phyloP scores from a whole-genome alignment of 2,329 filamentous ascomycete species.

The Juglanconis juglandina region DNA sequence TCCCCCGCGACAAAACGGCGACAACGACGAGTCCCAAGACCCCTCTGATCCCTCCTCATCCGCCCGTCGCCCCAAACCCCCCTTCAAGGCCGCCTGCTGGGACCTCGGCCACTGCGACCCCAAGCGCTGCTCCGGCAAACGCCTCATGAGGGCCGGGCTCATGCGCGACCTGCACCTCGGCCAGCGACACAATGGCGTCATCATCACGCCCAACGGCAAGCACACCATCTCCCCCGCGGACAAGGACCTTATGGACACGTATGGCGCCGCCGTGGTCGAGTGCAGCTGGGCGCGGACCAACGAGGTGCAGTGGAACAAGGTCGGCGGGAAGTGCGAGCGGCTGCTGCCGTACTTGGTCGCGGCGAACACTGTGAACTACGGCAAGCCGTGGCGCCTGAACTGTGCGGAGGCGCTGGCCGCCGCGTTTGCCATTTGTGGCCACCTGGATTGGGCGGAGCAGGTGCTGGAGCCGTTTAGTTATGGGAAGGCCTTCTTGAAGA shows the following conservation, averaged over 20 bases:
- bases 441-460: constrained; percentile 83
- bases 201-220: constrained; percentile 94
- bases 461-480: constrained; percentile 84
- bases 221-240: constrained; percentile 80
- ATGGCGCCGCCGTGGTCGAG: constrained; percentile 93
- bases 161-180: constrained; percentile 92
- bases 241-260: constrained; percentile 74
- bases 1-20: constrained; percentile 31
- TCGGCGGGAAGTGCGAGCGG: constrained; percentile 90
- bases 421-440: constrained; percentile 89
- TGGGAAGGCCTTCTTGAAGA: constrained; percentile 81
- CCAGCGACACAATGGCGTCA: constrained; percentile 85
- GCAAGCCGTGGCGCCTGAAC: constrained; percentile 89
- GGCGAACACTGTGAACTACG: constrained; percentile 96
- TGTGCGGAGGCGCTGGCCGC: constrained; percentile 94
- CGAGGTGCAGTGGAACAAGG: constrained; percentile 86
- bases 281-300: constrained; percentile 92
- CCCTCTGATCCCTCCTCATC: constrained; percentile 20
- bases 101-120: constrained; percentile 97
- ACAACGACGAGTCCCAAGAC: constrained; percentile 30
- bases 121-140: constrained; percentile 93
- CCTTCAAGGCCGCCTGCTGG: constrained; percentile 95
- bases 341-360: constrained; percentile 92
- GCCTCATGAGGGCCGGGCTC: constrained; percentile 83
- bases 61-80: constrained; percentile 35